Evolutionary conservation across 2,329 filamentous ascomycete genomes (phyloP), one percentile per base, ranked within the genome.

Genomic region (Fusarium tupiense): DNA sequence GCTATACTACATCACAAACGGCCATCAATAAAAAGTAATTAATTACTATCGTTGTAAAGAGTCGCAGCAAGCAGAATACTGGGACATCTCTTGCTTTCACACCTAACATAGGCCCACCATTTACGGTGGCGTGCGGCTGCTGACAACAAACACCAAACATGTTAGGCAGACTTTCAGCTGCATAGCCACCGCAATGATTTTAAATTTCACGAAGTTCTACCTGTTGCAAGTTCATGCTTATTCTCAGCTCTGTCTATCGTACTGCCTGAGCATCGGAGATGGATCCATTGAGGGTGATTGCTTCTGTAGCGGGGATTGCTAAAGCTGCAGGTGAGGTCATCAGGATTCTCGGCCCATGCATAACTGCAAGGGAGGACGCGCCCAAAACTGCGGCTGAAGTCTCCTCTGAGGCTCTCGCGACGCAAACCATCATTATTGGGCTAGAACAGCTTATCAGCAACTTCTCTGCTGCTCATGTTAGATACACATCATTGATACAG

Each of bases 391-490:
- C 44, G 24, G 19, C 44, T 47, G 24, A 29, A 20, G 44, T 47
- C 44, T 47, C 24, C 12, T 14, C 24, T 2, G 44, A 47, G 6
- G 4, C 44, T 29, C 44, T 47, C 6, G 44, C 44, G 5, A 47
- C 5, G 0, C 44, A 8, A 47, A 29, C 24, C 4, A 22, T 47
- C 19, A 3, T 47, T 0, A 22, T 0, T 20, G 24, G 24, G 5
- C 24, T 47, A 1, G 19, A 47, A 29, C 44, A 29, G 5, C 44
- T 29, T 19, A 22, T 47, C 12, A 47, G 4, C 12, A 47, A 47
- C 19, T 22, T 46, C 19, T 22, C 24, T 8, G 2, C 44, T 0
- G 5, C 24, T 11, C 4, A 22, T 22, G 24, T 47, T 10, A 20
- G 24, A 16, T 29, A 47, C 44, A 24, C 44, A 8, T 29, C 44